phyloP scores from a whole-genome alignment of 2,329 filamentous ascomycete species.

The Metarhizium robertsii region DNA sequence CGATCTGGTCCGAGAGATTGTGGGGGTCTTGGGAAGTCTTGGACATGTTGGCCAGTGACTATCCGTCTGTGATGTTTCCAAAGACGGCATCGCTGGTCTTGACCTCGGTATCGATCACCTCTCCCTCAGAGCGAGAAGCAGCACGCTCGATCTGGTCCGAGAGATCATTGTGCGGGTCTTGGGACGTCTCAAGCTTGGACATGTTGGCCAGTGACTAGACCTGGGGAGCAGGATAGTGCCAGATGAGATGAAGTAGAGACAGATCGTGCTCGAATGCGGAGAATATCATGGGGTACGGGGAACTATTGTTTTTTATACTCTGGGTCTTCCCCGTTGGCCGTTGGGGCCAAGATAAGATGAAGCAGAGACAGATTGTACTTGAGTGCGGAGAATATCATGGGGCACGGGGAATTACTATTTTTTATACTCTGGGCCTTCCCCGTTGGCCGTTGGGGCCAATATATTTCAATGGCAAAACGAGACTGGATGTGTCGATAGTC shows the following conservation, averaged over 20 bases:
- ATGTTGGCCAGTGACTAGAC: too few relatives aligned
- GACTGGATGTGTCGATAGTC: too few relatives aligned
- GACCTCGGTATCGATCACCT: not conserved
- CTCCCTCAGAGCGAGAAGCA: not conserved
- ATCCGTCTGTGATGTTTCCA: conserved; percentile 13
- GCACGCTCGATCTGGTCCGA: not conserved
- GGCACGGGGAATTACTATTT: not conserved
- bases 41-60: too few relatives aligned
- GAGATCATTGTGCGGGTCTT: too few relatives aligned
- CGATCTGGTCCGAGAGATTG: not conserved
- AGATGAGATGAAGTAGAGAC: not conserved
- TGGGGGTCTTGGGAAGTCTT: too few relatives aligned
- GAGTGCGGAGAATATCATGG: not conserved
- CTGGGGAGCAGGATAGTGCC: too few relatives aligned
- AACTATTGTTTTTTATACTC: not conserved
- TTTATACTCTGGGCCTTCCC: not conserved
- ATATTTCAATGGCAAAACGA: too few relatives aligned
- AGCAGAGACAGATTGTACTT: not conserved
- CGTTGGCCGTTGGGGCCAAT: not conserved
- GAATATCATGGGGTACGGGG: not conserved
- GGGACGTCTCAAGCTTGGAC: too few relatives aligned
- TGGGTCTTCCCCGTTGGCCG: not conserved
- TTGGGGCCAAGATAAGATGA: not conserved
- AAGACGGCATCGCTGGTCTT: conserved; percentile 13
- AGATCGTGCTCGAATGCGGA: not conserved